phyloP scores from a whole-genome alignment of 352 stramenopile species.

The Stephanocyclus meneghinianus region DNA sequence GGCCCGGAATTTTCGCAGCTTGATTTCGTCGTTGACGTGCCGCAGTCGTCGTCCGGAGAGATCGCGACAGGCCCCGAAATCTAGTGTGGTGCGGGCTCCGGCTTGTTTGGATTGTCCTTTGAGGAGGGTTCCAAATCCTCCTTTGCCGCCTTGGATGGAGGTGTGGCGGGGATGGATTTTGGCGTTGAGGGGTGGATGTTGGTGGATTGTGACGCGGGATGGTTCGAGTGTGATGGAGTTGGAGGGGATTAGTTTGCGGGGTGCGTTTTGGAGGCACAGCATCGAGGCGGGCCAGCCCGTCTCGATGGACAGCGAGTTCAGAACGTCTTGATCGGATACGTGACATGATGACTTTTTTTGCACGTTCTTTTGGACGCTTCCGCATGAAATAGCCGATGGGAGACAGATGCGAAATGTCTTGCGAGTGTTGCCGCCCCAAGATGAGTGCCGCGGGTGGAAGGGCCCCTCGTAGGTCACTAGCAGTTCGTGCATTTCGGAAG shows the following conservation, averaged over 20 bases:
- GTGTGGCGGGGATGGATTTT: constrained; percentile 25
- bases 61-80: constrained; percentile 90
- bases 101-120: constrained; percentile 80
- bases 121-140: constrained; percentile 79
- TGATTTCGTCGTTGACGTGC: constrained; percentile 88
- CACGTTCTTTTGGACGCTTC: neutral
- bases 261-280: neutral
- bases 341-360: neutral
- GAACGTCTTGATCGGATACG: constrained; percentile 11
- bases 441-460: constrained; percentile 5
- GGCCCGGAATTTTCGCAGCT: constrained; percentile 63
- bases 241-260: neutral
- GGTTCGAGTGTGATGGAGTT: constrained; percentile 5
- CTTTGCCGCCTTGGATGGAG: constrained; percentile 56
- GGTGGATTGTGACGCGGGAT: constrained; percentile 6
- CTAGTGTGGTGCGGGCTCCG: constrained; percentile 77
- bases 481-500: constrained; percentile 29
- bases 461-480: constrained; percentile 39
- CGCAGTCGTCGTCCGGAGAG: constrained; percentile 86
- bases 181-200: constrained; percentile 14
- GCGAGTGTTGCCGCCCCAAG: neutral
- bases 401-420: constrained; percentile 31
- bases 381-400: constrained; percentile 1
- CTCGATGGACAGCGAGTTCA: constrained; percentile 8
- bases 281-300: constrained; percentile 36